Conservation (phyloP, 1,284 basidiomycete species). For the Apiotrichum domesticum region DNA sequence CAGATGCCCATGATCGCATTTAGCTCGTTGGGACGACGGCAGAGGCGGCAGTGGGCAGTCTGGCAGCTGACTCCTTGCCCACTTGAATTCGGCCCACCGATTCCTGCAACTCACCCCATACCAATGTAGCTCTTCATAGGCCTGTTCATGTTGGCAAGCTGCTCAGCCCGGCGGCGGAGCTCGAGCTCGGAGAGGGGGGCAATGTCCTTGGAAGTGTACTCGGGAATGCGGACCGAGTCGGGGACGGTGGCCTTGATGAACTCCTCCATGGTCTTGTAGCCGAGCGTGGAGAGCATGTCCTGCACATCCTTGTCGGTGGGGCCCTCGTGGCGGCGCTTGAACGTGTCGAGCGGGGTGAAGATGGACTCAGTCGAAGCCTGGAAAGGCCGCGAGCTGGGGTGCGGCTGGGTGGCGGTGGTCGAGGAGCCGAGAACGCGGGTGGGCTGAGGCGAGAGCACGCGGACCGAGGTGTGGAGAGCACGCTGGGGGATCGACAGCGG, state of each 20-base stretch:
- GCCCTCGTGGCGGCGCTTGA: conserved; percentile 81
- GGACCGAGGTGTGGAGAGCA: conserved; percentile 17
- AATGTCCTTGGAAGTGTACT: conserved; percentile 53
- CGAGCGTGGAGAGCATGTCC: conserved; percentile 71
- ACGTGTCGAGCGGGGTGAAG: conserved; percentile 78
- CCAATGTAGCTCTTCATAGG: conserved; percentile 89
- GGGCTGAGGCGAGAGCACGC: conserved; percentile 18
- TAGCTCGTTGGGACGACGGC: too few relatives aligned
- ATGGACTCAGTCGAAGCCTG: conserved; percentile 37
- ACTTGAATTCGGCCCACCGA: too few relatives aligned
- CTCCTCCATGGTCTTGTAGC: conserved; percentile 77
- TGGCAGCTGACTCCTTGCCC: too few relatives aligned
- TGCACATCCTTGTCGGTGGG: conserved; percentile 69
- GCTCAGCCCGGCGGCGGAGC: conserved; percentile 67
- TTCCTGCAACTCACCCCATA: conserved; percentile 59
- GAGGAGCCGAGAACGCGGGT: conserved; percentile 23
- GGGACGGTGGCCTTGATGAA: conserved; percentile 80
- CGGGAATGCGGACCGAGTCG: conserved; percentile 63
- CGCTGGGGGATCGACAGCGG: conserved; percentile 9
- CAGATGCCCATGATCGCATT: too few relatives aligned
- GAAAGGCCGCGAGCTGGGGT: conserved; percentile 36
- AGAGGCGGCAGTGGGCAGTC: too few relatives aligned
- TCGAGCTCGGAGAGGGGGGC: conserved; percentile 79
- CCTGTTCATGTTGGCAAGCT: conserved; percentile 71
- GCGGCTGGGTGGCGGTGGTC: conserved; percentile 42